phyloP scores from a whole-genome alignment of 2,329 filamentous ascomycete species.

The Cercospora sp. region DNA sequence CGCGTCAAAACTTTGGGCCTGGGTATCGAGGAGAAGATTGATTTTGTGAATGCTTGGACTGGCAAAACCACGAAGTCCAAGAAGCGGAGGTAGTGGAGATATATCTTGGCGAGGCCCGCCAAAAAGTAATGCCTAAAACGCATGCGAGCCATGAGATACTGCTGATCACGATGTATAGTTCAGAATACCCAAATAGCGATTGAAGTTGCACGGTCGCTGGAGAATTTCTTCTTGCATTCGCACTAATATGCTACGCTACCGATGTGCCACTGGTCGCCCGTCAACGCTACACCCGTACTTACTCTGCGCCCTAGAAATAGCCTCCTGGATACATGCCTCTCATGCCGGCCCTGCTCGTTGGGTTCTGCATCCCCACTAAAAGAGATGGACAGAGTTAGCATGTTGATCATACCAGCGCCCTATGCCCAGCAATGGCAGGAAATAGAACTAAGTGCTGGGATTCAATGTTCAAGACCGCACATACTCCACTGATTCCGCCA shows the following conservation, averaged over 20 bases:
- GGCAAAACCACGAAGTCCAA: slow-evolving; percentile 25
- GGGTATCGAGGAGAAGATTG: slow-evolving; percentile 76
- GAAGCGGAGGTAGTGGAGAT: slow-evolving; percentile 8
- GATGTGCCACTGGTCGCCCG: neutral
- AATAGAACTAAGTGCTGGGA: neutral
- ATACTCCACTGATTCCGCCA: slow-evolving; percentile 6
- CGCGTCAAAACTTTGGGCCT: slow-evolving; percentile 86
- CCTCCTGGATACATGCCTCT: slow-evolving; percentile 13
- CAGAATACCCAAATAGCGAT: slow-evolving; percentile 10
- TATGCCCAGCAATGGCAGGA: neutral
- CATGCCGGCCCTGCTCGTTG: slow-evolving; percentile 7
- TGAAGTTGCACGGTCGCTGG: neutral
- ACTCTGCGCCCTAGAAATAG: slow-evolving; percentile 4
- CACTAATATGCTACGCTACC: neutral
- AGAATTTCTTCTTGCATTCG: neutral
- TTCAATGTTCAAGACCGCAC: neutral
- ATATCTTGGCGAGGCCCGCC: neutral
- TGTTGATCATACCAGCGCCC: neutral
- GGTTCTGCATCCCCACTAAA: slow-evolving; percentile 12
- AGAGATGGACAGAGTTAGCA: neutral
- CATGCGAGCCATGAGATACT: neutral
- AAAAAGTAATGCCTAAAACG: neutral
- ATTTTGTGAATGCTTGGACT: slow-evolving; percentile 73
- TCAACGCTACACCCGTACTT: neutral
- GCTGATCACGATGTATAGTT: slow-evolving; percentile 8